Percentiles rank a stretch among this genome's conserved stretches.
Conservation (phyloP, 768 basidiomycete species). For the Podaxis pistillaris region DNA sequence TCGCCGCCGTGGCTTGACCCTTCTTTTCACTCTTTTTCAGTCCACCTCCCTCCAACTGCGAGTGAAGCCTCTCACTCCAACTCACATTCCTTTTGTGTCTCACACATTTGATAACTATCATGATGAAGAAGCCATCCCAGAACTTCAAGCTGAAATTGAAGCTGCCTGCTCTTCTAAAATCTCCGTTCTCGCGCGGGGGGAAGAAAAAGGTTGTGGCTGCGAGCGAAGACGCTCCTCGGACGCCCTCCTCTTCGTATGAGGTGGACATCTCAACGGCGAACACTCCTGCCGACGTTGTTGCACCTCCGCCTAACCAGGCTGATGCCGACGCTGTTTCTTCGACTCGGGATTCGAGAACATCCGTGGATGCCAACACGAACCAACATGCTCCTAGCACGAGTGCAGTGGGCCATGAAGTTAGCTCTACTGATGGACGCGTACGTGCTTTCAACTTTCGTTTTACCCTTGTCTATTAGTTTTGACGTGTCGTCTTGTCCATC, state of each 20-base stretch:
- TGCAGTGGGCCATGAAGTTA: neutral
- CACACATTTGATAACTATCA: neutral
- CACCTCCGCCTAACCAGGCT: neutral
- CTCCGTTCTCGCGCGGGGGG: slow-evolving; percentile 9
- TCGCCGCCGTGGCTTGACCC: neutral
- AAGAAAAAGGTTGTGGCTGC: neutral
- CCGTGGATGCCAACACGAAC: neutral
- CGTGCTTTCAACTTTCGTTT: neutral
- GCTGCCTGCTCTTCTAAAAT: slow-evolving; percentile 2
- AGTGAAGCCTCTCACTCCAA: slow-evolving; percentile 8
- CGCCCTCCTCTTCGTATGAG: slow-evolving; percentile 3
- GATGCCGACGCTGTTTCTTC: slow-evolving; percentile 1
- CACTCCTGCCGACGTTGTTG: neutral
- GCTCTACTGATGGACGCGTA: slow-evolving; percentile 10
- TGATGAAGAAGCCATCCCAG: slow-evolving; percentile 6
- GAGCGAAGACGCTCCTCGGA: neutral
- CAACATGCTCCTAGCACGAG: neutral
- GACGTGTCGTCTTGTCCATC: neutral
- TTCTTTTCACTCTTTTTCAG: slow-evolving; percentile 12
- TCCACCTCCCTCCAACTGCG: slow-evolving; percentile 10
- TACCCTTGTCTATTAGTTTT: neutral
- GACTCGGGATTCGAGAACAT: neutral
- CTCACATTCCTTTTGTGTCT: slow-evolving; percentile 10
- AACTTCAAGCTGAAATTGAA: slow-evolving; percentile 12
- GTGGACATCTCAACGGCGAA: neutral